A percentile compares a stretch with the other conserved stretches of the same genome.
phyloP scores from a whole-genome alignment of 1,139 yeast species.

The Magnusiomyces magnusii region DNA sequence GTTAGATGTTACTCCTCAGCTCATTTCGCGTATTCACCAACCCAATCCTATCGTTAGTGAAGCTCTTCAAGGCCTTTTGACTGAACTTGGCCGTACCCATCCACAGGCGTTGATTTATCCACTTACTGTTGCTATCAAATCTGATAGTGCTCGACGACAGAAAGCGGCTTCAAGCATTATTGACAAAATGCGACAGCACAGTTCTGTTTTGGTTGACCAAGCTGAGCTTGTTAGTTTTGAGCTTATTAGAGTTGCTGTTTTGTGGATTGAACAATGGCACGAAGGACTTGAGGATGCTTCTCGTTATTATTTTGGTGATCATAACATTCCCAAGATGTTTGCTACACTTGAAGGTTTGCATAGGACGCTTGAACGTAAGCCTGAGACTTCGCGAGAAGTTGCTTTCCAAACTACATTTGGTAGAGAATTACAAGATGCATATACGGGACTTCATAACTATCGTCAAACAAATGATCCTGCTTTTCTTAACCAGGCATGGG shows the following conservation, averaged over 20 bases:
- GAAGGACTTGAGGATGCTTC: constrained; percentile 98
- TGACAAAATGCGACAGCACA: constrained; percentile 86
- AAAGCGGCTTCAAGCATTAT: constrained; percentile 87
- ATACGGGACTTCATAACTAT: constrained; percentile 85
- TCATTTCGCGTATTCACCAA: constrained; percentile 94
- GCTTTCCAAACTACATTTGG: constrained; percentile 94
- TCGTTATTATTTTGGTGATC: constrained; percentile 86
- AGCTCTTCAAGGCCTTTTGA: constrained; percentile 67
- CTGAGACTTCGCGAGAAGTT: constrained; percentile 87
- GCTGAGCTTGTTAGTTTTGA: constrained; percentile 93
- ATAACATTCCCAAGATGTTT: constrained; percentile 91
- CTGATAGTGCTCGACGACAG: constrained; percentile 84
- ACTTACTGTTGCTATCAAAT: constrained; percentile 89
- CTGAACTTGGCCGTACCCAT: constrained; percentile 89
- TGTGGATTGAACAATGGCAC: constrained; percentile 99
- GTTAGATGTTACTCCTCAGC: constrained; percentile 92
- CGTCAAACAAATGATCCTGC: constrained; percentile 80
- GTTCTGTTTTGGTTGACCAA: constrained; percentile 78
- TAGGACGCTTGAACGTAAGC: constrained; percentile 45
- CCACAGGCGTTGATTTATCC: constrained; percentile 98
- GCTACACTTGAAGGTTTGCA: constrained; percentile 86
- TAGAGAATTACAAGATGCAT: constrained; percentile 85
- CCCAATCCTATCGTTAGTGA: constrained; percentile 81
- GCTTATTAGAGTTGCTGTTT: constrained; percentile 85
- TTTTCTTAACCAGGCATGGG: constrained; percentile 96